Conservation (phyloP, 768 basidiomycete genomes). For the Boletus eberwhitei region DNA sequence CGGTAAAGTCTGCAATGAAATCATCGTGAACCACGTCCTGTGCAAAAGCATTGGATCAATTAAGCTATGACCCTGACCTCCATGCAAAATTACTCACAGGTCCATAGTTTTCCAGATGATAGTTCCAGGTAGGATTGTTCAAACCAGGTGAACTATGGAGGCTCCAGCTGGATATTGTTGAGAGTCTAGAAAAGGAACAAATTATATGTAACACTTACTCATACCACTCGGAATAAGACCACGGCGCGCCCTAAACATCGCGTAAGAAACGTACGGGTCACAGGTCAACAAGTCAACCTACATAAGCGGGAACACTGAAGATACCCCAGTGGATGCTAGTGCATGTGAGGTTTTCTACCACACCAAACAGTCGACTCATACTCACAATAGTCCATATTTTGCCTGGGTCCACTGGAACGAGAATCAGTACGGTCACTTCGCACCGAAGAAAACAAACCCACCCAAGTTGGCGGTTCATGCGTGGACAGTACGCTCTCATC, state of each 20-base stretch:
- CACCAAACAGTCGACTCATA: background rate
- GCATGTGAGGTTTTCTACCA: background rate
- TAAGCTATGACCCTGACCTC: background rate
- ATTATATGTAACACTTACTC: constrained; percentile 33
- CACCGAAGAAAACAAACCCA: constrained; percentile 19
- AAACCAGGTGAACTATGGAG: constrained; percentile 36
- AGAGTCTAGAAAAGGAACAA: no score
- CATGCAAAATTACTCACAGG: constrained; percentile 23
- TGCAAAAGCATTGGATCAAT: background rate
- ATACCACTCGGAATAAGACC: constrained; percentile 54
- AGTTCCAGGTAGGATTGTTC: constrained; percentile 43
- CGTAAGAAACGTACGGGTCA: background rate
- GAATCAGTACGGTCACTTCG: background rate
- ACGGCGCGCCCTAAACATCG: constrained; percentile 35
- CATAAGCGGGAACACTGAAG: constrained; percentile 47
- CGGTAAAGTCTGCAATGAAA: constrained; percentile 54
- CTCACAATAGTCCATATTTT: constrained; percentile 52
- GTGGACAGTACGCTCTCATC: constrained; percentile 35
- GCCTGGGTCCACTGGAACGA: constrained; percentile 43
- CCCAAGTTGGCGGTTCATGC: constrained; percentile 58
- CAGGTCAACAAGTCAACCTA: background rate
- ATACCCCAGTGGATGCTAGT: constrained; percentile 50
- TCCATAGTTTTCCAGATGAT: constrained; percentile 51
- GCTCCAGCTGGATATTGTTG: constrained; percentile 29
- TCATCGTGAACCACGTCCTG: constrained; percentile 54